phyloP scores from a whole-genome alignment of 345 rosid genomes.

The Clarkia xantiana region DNA sequence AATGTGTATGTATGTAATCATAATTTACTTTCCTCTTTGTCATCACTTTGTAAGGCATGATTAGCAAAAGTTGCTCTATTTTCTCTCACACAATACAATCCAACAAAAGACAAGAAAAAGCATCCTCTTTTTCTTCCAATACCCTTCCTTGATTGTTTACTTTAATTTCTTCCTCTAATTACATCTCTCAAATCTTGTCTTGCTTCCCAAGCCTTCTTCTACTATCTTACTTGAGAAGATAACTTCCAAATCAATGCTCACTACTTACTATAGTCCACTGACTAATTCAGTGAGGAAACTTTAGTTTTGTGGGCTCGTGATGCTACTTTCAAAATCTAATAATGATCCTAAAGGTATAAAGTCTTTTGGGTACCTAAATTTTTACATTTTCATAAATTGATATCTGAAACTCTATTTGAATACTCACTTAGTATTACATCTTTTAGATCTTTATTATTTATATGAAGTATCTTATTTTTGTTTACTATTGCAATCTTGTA shows the following conservation, averaged over 20 bases:
- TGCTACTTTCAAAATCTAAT: no score
- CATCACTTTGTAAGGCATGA: slow-evolving; percentile 78
- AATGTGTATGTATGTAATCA: slow-evolving; percentile 39
- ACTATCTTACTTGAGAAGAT: not conserved
- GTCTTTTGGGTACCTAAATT: no score
- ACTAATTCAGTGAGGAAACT: no score
- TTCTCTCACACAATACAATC: slow-evolving; percentile 21
- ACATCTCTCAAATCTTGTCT: slow-evolving; percentile 8
- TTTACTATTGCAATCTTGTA: no score
- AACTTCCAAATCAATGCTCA: not conserved
- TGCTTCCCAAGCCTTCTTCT: slow-evolving; percentile 20
- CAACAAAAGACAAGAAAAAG: slow-evolving; percentile 10
- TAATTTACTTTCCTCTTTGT: slow-evolving; percentile 65
- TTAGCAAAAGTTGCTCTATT: slow-evolving; percentile 52
- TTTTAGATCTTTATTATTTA: no score
- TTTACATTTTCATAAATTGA: no score
- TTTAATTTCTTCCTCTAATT: not conserved
- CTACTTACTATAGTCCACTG: no score
- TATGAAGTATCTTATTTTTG: no score
- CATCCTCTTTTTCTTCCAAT: slow-evolving; percentile 11
- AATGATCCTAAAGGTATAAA: no score
- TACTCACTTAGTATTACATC: no score
- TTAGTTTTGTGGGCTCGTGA: no score
- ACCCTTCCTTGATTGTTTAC: slow-evolving; percentile 8
- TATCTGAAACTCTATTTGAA: no score